Conservation (phyloP, 176 grass and related monocot genomes). For the Carex parvula region DNA sequence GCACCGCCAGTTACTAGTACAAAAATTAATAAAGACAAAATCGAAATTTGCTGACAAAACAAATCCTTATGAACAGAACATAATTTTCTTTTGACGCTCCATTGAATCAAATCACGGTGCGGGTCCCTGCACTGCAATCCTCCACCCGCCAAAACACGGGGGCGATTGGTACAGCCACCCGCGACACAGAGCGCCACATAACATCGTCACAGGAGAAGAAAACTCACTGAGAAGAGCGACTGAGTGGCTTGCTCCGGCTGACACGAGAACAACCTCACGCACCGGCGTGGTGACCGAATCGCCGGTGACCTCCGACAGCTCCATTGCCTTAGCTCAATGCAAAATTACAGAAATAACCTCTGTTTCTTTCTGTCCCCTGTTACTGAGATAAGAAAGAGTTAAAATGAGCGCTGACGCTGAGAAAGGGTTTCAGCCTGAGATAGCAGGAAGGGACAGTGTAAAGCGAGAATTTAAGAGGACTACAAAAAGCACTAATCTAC, state of each 20-base stretch:
- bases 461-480: conserved; percentile 21
- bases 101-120: not conserved
- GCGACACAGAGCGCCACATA: not conserved
- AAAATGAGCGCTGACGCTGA: not conserved
- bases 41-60: not conserved
- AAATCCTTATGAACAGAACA: not conserved
- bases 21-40: not conserved
- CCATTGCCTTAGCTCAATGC: not conserved
- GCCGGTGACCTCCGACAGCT: conserved; percentile 38
- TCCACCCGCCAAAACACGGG: not conserved
- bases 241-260: conserved; percentile 92
- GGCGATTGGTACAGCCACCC: not conserved
- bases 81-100: not conserved
- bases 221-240: conserved; percentile 91
- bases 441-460: not conserved
- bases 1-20: not conserved
- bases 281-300: conserved; percentile 19
- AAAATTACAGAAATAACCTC: not conserved
- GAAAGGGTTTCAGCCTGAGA: not conserved
- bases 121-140: not conserved
- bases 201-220: not conserved
- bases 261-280: conserved; percentile 57
- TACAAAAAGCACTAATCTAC: not conserved
- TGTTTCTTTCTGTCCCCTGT: not conserved
- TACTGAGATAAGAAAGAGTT: not conserved